These are phyloP conservation scores for Stephanocyclus meneghinianus DNA, from an alignment of 352 stramenopile genomes.

Conservation along the genomic window DNA sequence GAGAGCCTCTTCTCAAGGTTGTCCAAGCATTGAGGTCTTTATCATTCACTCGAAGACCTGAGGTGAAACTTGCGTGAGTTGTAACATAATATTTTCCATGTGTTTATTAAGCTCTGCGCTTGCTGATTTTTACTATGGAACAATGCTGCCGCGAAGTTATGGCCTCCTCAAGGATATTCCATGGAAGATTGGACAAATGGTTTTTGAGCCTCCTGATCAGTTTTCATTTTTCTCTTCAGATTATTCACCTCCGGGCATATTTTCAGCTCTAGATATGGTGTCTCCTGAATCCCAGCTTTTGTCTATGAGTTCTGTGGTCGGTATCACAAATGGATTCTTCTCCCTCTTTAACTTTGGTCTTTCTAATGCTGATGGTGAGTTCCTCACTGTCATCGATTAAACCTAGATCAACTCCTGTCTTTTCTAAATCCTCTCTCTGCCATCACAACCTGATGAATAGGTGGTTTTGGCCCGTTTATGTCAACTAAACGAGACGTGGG, in stretches of 20 bases:
- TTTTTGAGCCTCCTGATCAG: constrained; percentile 59
- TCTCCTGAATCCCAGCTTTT: constrained; percentile 49
- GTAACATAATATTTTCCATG: not conserved
- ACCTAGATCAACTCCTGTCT: constrained; percentile 9
- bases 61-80: constrained; percentile 14
- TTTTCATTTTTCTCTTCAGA: constrained; percentile 63
- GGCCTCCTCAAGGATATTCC: constrained; percentile 41
- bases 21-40: constrained; percentile 26
- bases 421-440: not conserved
- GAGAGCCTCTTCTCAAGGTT: constrained; percentile 60
- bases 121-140: not conserved
- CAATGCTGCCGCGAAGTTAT: not conserved
- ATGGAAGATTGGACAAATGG: constrained; percentile 69
- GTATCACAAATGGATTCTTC: constrained; percentile 64
- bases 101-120: not conserved
- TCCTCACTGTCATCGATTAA: constrained; percentile 1
- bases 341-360: constrained; percentile 62
- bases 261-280: constrained; percentile 47
- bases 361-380: constrained; percentile 40
- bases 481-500: constrained; percentile 20
- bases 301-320: constrained; percentile 41
- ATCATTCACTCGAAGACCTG: not conserved
- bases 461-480: constrained; percentile 44
- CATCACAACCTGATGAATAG: not conserved
- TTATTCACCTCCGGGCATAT: constrained; percentile 48